Evolutionary conservation across 805 yeast genomes (phyloP).

Genomic region (Saccharomycopsis fermentans): DNA sequence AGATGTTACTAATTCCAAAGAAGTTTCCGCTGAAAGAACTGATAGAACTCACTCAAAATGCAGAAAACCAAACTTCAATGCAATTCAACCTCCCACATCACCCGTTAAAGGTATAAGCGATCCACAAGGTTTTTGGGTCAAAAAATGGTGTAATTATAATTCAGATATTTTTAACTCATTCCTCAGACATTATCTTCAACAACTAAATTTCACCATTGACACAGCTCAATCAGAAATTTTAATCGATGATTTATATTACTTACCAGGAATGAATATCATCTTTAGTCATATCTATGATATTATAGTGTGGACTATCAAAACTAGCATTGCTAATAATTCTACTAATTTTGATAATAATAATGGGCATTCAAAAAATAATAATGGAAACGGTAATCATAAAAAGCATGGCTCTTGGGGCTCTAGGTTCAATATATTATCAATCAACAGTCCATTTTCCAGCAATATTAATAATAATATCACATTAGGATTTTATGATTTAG

Average conservation of each 20-base stretch:
- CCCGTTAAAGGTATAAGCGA: conserved; percentile 39
- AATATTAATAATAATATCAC: conserved; percentile 12
- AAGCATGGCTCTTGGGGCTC: conserved; percentile 6
- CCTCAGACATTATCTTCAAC: conserved; percentile 42
- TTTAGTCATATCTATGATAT: conserved; percentile 39
- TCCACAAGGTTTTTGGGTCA: conserved; percentile 54
- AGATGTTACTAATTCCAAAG: background rate
- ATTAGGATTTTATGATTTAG: conserved; percentile 12
- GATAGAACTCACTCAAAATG: background rate
- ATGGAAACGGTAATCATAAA: background rate
- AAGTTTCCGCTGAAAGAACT: background rate
- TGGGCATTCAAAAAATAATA: background rate
- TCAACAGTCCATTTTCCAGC: conserved; percentile 2
- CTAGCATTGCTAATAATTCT: conserved; percentile 2
- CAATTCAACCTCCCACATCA: conserved; percentile 31
- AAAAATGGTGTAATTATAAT: conserved; percentile 48
- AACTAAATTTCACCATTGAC: conserved; percentile 16
- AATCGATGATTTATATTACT: conserved; percentile 2
- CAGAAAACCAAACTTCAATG: conserved; percentile 22
- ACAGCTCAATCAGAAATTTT: background rate
- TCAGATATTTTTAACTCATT: conserved; percentile 52
- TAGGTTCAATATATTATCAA: conserved; percentile 12
- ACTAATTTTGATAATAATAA: background rate
- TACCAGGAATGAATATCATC: conserved; percentile 39
- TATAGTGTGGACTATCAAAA: conserved; percentile 20